Base-by-base conservation (phyloP, 2,329 filamentous ascomycete species). In the Calonectria leucothoes region DNA sequence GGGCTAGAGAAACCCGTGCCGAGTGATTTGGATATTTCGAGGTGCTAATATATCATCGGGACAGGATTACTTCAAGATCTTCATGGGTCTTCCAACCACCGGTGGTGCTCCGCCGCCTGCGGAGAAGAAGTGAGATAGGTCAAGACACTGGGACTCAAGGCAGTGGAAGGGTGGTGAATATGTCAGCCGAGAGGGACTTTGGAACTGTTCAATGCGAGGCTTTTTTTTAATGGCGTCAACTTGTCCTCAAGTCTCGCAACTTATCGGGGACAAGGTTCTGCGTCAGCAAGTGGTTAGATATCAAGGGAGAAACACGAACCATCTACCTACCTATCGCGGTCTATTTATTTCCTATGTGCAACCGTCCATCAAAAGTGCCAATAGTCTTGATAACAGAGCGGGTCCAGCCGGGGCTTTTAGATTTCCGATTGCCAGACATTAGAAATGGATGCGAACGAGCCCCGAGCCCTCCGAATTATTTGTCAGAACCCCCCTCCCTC, bases 51-150 rank as follows among this genome's bases (percentile, higher is more conserved):
- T 72, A 63, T 70, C 55, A 76, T 66, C 29, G 23, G 23, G 10
- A 68, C 74, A 92, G 90, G 94, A 96, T 81, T 95, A 94, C 78
- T 96, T 96, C 90, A 96, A 97, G 90, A 94, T 97, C 81, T 94
- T 94, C 83, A 95, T 97, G 92, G 94, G 95, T 51, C 85, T 97
- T 67, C 95, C 95, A 3, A 97, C 95, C 5, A 97, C 95, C 1
- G 95, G 94, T 73, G 94, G 94, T 52, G 86, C 88, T 31, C 86
- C 89, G n/a, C 87, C 88, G 12, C 85, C 90, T 2, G 84, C 88
- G 68, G 87, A 91, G 83, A 86, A 88, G 83, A 85, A 89, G 81
- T 72, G 51, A 72, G 49, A n/a, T n/a, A n/a, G n/a, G n/a, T n/a
- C 23, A 42, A 31, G 25, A 42, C n/a, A 11, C 33, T 49, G 27